These are phyloP conservation scores for Gymnopus androsaceus DNA, from an alignment of 1,284 basidiomycete species.

Conservation along the genomic window DNA sequence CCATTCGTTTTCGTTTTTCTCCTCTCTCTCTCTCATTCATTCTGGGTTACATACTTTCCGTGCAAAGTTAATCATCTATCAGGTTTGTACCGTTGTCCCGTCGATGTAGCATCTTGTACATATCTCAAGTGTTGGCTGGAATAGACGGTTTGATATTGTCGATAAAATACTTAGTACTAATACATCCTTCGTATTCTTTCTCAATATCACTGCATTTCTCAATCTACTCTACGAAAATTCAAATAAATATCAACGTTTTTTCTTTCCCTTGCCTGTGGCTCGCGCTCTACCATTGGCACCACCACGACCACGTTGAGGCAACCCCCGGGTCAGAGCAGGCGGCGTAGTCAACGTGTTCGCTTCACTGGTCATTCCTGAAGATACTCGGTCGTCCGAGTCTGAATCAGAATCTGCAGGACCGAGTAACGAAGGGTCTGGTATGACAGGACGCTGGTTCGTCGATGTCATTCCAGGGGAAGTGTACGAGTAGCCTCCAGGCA, in stretches of 20 bases:
- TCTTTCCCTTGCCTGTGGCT: slow-evolving; percentile 3
- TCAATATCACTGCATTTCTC: neutral
- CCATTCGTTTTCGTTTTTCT: neutral
- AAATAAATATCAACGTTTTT: neutral
- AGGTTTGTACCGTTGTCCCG: slow-evolving; percentile 20
- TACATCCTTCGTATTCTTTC: neutral
- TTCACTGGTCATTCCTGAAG: slow-evolving; percentile 16
- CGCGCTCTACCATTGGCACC: neutral
- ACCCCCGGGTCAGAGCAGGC: slow-evolving; percentile 8
- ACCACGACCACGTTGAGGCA: slow-evolving; percentile 1
- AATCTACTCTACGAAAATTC: too few relatives aligned
- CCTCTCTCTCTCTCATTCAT: neutral
- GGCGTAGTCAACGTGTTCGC: slow-evolving; percentile 16
- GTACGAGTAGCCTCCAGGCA: slow-evolving; percentile 1
- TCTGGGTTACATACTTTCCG: slow-evolving; percentile 6
- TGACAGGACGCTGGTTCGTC: slow-evolving; percentile 10
- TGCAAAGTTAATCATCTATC: slow-evolving; percentile 10
- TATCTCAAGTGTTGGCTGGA: slow-evolving; percentile 24
- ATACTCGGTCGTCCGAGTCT: slow-evolving; percentile 13
- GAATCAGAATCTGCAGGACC: slow-evolving; percentile 10
- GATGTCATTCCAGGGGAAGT: neutral
- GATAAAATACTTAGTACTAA: slow-evolving; percentile 18
- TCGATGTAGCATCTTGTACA: slow-evolving; percentile 30
- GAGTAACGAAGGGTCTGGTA: slow-evolving; percentile 11
- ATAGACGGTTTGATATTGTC: slow-evolving; percentile 22